phyloP scores from a whole-genome alignment of 106 monocot genomes.

The Allium cepa region DNA sequence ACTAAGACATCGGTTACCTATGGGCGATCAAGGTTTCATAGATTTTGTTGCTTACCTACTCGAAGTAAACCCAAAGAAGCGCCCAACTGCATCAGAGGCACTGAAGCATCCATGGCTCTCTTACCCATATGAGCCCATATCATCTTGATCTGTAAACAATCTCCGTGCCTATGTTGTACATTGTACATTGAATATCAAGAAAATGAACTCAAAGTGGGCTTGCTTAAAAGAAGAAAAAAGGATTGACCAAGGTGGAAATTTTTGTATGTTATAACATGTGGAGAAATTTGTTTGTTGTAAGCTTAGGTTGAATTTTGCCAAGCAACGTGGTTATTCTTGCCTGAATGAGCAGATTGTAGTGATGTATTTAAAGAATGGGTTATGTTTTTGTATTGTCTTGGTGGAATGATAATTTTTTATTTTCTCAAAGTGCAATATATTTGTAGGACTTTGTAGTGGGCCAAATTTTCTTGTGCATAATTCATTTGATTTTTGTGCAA shows the following conservation, averaged over 20 bases:
- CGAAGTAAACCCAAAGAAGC: conserved; percentile 88
- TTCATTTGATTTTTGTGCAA: too few relatives aligned
- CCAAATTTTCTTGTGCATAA: too few relatives aligned
- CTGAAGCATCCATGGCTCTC: conserved; percentile 93
- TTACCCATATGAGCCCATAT: conserved; percentile 92
- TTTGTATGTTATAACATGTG: conserved; percentile 3
- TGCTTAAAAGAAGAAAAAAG: conserved; percentile 3
- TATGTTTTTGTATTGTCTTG: too few relatives aligned
- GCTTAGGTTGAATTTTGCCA: background rate
- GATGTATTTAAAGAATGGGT: too few relatives aligned
- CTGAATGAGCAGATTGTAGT: too few relatives aligned
- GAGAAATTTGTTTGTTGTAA: conserved; percentile 4
- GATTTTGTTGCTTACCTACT: conserved; percentile 83
- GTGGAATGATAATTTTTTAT: too few relatives aligned
- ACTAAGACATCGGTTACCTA: conserved; percentile 69
- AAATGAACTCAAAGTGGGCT: background rate
- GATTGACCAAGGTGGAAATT: background rate
- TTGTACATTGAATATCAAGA: background rate
- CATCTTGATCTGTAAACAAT: conserved; percentile 40
- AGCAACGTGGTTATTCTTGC: too few relatives aligned
- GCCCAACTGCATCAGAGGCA: conserved; percentile 77
- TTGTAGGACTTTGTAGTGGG: too few relatives aligned
- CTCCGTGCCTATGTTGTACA: background rate
- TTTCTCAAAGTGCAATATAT: too few relatives aligned
- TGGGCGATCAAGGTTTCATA: conserved; percentile 95